Percentiles rank a stretch among this genome's conserved stretches.
Conservation (phyloP, 169 alveolate species). For the Cryptosporidium xiaoi region DNA sequence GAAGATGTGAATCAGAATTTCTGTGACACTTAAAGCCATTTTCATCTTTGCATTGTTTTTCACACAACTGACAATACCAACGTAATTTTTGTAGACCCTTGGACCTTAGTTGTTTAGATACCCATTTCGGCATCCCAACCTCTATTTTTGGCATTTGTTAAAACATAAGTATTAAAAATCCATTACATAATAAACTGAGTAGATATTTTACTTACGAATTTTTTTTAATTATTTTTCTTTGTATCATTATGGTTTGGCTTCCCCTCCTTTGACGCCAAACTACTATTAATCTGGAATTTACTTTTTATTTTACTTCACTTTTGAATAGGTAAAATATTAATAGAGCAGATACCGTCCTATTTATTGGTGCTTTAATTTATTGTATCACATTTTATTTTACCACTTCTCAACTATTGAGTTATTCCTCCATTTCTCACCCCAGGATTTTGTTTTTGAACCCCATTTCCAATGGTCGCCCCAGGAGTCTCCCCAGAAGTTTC, state of each 20-base stretch:
- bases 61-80: conserved; percentile 96
- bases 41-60: conserved; percentile 95
- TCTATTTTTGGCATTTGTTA: conserved; percentile 88
- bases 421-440: conserved; percentile 70
- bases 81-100: conserved; percentile 93
- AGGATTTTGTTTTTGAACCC: conserved; percentile 46
- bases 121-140: conserved; percentile 94
- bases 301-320: no score
- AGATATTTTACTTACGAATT: neutral
- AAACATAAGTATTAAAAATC: neutral
- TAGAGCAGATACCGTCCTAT: no score
- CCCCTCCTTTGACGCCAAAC: neutral
- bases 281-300: neutral
- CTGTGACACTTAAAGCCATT: conserved; percentile 95
- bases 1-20: conserved; percentile 92
- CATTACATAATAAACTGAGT: neutral
- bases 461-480: conserved; percentile 70
- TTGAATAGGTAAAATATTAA: no score
- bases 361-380: no score
- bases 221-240: no score
- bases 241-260: no score
- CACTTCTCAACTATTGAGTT: conserved; percentile 33
- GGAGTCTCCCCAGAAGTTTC: conserved; percentile 58
- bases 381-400: neutral
- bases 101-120: conserved; percentile 93